Evolutionary conservation across 192 early-diverging fungal species (phyloP).

Genomic region (Backusella luteola): DNA sequence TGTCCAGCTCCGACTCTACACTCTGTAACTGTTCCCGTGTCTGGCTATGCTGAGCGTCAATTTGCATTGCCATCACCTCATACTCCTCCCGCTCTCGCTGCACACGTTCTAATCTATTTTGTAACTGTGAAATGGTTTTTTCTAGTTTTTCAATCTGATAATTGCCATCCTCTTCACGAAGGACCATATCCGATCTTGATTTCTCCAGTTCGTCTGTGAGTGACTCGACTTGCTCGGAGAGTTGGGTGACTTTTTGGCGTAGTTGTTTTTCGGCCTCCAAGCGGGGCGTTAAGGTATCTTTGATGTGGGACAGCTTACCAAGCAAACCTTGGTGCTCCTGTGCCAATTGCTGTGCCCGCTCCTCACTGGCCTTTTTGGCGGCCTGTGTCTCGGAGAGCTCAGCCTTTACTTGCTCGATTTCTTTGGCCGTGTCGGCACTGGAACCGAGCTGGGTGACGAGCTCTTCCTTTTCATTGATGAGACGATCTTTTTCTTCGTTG

Average conservation of each 20-base stretch:
- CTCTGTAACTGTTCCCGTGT: conserved; percentile 43
- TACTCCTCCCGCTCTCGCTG: conserved; percentile 64
- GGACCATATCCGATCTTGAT: conserved; percentile 56
- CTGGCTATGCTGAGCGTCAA: conserved; percentile 51
- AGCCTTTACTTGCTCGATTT: conserved; percentile 10
- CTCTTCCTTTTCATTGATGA: conserved; percentile 21
- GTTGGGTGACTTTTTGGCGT: conserved; percentile 50
- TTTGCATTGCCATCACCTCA: conserved; percentile 58
- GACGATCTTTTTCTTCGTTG: conserved; percentile 49
- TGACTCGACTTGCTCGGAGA: conserved; percentile 51
- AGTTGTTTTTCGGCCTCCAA: conserved; percentile 82
- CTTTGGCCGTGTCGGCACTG: neutral
- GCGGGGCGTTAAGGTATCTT: conserved; percentile 76
- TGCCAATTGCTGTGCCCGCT: conserved; percentile 39
- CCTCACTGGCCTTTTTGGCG: conserved; percentile 29
- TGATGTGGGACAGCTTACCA: conserved; percentile 76
- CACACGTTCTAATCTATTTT: conserved; percentile 52
- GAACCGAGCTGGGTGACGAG: conserved; percentile 9
- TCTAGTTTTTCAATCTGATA: conserved; percentile 60
- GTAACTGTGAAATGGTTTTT: conserved; percentile 47
- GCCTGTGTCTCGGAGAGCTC: conserved; percentile 29
- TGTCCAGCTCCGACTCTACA: conserved; percentile 41
- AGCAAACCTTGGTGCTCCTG: conserved; percentile 67
- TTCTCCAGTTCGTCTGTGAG: conserved; percentile 52
- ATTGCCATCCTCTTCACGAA: conserved; percentile 57